Percentiles rank a stretch among this genome's conserved stretches.
phyloP scores from a whole-genome alignment of 441 rosid species.

The Pelargonium myrrhifolium region DNA sequence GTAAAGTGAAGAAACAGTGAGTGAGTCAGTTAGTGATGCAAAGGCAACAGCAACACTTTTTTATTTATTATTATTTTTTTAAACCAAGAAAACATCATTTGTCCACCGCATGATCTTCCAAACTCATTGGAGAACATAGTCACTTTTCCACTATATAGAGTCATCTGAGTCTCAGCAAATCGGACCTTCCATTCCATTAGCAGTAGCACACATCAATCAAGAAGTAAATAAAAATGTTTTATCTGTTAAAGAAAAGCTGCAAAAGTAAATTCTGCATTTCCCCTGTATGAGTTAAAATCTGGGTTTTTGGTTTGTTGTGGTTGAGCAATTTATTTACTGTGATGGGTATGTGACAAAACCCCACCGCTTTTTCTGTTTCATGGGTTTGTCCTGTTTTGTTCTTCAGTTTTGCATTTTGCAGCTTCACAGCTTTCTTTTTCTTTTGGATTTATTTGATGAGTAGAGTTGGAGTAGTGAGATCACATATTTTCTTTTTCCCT shows the following conservation, averaged over 20 bases:
- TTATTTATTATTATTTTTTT: too few relatives aligned
- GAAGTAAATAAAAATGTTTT: neutral
- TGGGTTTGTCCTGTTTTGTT: neutral
- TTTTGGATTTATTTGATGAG: neutral
- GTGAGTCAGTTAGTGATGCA: neutral
- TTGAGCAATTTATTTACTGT: neutral
- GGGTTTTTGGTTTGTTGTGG: neutral
- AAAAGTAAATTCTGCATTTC: neutral
- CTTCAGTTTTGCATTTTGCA: neutral
- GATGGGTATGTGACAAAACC: conserved; percentile 1
- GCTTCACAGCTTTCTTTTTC: neutral
- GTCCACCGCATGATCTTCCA: conserved; percentile 45
- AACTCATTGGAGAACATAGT: conserved; percentile 49
- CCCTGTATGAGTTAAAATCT: neutral
- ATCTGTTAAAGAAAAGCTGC: neutral
- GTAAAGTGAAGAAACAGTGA: neutral
- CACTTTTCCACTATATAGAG: conserved; percentile 9
- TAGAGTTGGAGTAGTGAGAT: neutral
- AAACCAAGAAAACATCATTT: conserved; percentile 24
- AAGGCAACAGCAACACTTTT: too few relatives aligned
- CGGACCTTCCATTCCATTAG: neutral
- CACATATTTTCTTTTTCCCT: neutral
- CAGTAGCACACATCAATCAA: neutral
- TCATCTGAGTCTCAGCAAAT: neutral
- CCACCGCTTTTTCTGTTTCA: neutral